Evolutionary conservation across 345 rosid species (phyloP).

Genomic region (Salix exigua): DNA sequence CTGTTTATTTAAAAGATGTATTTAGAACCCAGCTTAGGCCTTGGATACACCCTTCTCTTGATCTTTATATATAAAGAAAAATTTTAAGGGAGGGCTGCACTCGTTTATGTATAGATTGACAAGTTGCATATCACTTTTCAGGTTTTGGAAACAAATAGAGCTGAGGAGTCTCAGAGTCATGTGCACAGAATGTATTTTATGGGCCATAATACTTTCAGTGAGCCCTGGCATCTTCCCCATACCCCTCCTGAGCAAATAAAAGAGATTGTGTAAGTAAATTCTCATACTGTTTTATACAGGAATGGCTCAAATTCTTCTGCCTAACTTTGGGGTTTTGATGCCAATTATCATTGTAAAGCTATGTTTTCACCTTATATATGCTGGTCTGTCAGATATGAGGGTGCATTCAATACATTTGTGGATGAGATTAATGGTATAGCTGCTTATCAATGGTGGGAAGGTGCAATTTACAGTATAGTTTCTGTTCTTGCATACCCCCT

Average conservation of each 20-base stretch:
- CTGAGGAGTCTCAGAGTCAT: slow-evolving; percentile 91
- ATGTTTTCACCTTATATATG: slow-evolving; percentile 15
- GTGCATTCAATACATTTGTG: slow-evolving; percentile 87
- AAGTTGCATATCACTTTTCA: slow-evolving; percentile 31
- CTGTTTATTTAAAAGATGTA: not conserved
- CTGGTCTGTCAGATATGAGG: slow-evolving; percentile 69
- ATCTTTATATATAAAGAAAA: not conserved
- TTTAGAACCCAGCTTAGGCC: not conserved
- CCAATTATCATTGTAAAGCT: not conserved
- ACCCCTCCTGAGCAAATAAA: slow-evolving; percentile 91
- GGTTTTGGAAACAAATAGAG: slow-evolving; percentile 98
- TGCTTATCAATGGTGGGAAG: slow-evolving; percentile 99
- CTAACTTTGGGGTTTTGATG: not conserved
- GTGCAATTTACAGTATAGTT: slow-evolving; percentile 81
- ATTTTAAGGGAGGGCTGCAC: not conserved
- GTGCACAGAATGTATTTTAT: slow-evolving; percentile 96
- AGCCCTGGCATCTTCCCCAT: slow-evolving; percentile 97
- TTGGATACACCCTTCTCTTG: not conserved
- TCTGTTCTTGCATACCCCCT: slow-evolving; percentile 75
- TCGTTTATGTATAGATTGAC: slow-evolving; percentile 11
- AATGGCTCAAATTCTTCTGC: slow-evolving; percentile 6
- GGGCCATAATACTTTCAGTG: slow-evolving; percentile 93
- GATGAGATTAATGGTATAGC: slow-evolving; percentile 95
- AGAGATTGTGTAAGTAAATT: slow-evolving; percentile 82
- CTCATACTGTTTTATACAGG: slow-evolving; percentile 15